phyloP scores from a whole-genome alignment of 1,284 basidiomycete genomes.

The Apiotrichum sp. region DNA sequence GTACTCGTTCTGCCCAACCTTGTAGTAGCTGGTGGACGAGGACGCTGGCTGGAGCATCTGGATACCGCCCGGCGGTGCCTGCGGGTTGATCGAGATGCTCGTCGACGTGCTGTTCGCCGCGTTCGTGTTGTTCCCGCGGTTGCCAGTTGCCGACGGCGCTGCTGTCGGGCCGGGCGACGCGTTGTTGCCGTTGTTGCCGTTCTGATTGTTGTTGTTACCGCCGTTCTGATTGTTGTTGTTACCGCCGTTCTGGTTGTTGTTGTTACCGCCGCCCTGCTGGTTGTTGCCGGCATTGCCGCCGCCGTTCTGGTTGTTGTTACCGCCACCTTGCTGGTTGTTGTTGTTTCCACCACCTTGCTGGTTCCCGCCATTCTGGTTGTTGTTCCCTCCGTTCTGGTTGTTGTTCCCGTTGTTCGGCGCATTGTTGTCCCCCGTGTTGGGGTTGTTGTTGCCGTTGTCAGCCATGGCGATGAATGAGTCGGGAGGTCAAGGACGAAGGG shows the following conservation, averaged over 20 bases:
- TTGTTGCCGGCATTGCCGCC: too few species aligned
- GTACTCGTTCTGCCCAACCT: constrained; percentile 66
- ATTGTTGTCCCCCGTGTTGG: neutral
- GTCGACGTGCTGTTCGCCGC: neutral
- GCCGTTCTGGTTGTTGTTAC: too few species aligned
- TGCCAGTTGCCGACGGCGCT: constrained; percentile 2
- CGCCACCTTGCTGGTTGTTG: too few species aligned
- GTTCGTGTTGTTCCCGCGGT: too few species aligned
- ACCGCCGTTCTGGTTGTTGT: constrained; percentile 38
- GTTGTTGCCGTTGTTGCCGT: constrained; percentile 1
- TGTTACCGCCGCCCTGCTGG: constrained; percentile 48
- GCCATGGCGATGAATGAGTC: neutral
- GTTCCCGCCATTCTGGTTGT: neutral
- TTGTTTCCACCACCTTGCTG: too few species aligned
- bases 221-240: neutral
- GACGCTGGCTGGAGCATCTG: constrained; percentile 60
- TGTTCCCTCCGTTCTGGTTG: neutral
- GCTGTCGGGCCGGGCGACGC: neutral
- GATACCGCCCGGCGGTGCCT: constrained; percentile 43
- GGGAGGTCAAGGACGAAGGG: too few species aligned
- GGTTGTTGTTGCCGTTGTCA: constrained; percentile 1
- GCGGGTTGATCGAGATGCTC: constrained; percentile 38
- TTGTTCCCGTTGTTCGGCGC: neutral
- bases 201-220: constrained; percentile 2
- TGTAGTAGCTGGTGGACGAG: constrained; percentile 74